These are phyloP conservation scores for Planoprotostelium fungivorum DNA, from an alignment of 78 protist genomes.

Conservation along the genomic window DNA sequence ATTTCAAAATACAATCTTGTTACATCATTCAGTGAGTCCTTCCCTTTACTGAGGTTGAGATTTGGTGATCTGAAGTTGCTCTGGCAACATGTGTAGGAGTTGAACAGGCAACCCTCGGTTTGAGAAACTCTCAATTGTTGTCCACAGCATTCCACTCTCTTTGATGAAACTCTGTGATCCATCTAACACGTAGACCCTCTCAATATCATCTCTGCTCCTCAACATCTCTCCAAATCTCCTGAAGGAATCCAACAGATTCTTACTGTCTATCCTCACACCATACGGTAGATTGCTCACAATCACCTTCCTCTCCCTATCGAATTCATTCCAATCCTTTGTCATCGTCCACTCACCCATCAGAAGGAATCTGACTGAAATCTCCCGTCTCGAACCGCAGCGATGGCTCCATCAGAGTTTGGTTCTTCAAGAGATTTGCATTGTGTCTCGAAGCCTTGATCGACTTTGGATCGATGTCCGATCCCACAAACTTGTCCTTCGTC, in stretches of 20 bases:
- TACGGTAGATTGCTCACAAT: neutral
- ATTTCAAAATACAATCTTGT: no score
- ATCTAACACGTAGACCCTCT: neutral
- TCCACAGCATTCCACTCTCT: neutral
- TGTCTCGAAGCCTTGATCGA: neutral
- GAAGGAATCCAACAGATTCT: neutral
- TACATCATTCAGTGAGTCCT: neutral
- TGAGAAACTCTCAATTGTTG: neutral
- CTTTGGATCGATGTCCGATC: neutral
- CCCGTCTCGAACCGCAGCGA: neutral
- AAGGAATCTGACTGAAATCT: no score
- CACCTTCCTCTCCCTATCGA: neutral
- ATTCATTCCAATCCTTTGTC: neutral
- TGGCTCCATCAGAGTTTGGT: neutral
- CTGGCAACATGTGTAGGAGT: neutral
- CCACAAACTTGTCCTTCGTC: neutral
- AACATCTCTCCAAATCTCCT: neutral
- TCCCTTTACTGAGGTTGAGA: neutral
- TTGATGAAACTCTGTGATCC: neutral
- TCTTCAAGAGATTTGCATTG: neutral
- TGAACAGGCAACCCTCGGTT: neutral
- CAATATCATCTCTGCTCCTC: neutral
- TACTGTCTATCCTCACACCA: neutral
- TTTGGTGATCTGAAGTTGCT: neutral
- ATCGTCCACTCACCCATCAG: neutral